Percentiles rank a stretch among this genome's conserved stretches.
These are phyloP conservation scores for Cercophora scortea DNA, from an alignment of 495 filamentous ascomycete species.

Conservation along the genomic window DNA sequence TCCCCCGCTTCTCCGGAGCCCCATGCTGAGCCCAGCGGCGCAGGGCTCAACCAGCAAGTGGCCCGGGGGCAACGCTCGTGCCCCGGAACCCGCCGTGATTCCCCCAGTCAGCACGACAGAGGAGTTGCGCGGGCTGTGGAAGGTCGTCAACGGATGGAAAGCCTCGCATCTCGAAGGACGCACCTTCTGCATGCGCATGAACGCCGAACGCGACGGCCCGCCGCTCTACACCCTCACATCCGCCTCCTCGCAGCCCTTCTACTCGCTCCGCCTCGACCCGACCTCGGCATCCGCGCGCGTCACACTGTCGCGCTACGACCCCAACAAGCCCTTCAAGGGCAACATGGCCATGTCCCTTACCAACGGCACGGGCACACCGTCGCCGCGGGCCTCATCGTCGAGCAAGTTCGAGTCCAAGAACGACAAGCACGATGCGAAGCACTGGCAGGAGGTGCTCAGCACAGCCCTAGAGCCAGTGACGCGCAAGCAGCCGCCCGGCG, in stretches of 20 bases:
- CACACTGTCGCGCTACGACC: slow-evolving; percentile 45
- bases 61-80: slow-evolving; percentile 18
- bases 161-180: slow-evolving; percentile 42
- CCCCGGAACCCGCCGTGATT: slow-evolving; percentile 35
- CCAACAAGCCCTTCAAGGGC: slow-evolving; percentile 39
- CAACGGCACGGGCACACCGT: slow-evolving; percentile 23
- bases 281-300: slow-evolving; percentile 47
- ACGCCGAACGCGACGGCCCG: slow-evolving; percentile 38
- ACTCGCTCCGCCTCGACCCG: slow-evolving; percentile 44
- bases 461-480: slow-evolving; percentile 52
- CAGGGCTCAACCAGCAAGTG: slow-evolving; percentile 15
- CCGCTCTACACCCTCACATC: slow-evolving; percentile 47
- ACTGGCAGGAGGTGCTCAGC: slow-evolving; percentile 48
- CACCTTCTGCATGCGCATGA: slow-evolving; percentile 43
- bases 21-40: slow-evolving; percentile 1
- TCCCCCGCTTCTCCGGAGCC: slow-evolving; percentile 19
- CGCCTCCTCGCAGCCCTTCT: slow-evolving; percentile 39
- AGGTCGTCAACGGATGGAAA: slow-evolving; percentile 48
- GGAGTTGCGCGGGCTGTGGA: slow-evolving; percentile 46
- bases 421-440: slow-evolving; percentile 25
- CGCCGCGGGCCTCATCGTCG: slow-evolving; percentile 21
- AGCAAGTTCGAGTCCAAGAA: slow-evolving; percentile 11
- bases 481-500: slow-evolving; percentile 51
- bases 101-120: slow-evolving; percentile 41
- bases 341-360: slow-evolving; percentile 8